A percentile compares a stretch with the other conserved stretches of the same genome.
Evolutionary conservation across 2,329 filamentous ascomycete species (phyloP).

Genomic region (Colletotrichum zoysiae): DNA sequence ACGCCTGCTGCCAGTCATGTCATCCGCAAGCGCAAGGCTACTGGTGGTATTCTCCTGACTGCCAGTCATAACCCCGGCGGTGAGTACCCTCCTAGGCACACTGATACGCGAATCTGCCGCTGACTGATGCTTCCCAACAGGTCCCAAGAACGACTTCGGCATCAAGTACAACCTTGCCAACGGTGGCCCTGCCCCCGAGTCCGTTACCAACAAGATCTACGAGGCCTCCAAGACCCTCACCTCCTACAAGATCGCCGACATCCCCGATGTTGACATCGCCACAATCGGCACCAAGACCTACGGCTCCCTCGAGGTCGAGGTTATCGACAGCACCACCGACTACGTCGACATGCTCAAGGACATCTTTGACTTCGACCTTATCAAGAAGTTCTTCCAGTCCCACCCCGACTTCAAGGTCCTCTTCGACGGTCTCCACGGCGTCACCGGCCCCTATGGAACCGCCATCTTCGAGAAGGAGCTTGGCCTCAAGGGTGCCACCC

Average conservation of each 20-base stretch:
- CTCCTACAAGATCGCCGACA: constrained; percentile 91
- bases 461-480: constrained; percentile 97
- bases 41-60: constrained; percentile 95
- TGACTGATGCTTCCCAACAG: constrained; percentile 57
- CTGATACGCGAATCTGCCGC: not conserved
- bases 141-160: constrained; percentile 94
- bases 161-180: constrained; percentile 99
- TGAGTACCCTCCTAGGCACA: constrained; percentile 58
- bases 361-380: constrained; percentile 97
- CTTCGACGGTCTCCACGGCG: constrained; percentile 93
- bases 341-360: constrained; percentile 97
- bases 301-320: constrained; percentile 90
- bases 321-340: constrained; percentile 92
- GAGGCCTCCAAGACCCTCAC: constrained; percentile 89
- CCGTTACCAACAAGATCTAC: constrained; percentile 98
- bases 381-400: constrained; percentile 90
- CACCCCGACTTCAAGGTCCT: constrained; percentile 96
- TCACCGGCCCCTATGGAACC: constrained; percentile 94
- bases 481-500: constrained; percentile 80
- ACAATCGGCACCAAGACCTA: constrained; percentile 88
- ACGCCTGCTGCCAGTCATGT: constrained; percentile 96
- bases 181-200: constrained; percentile 94
- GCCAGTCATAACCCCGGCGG: constrained; percentile 98
- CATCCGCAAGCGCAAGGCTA: constrained; percentile 94
- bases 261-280: constrained; percentile 86